Base-by-base conservation (phyloP, 176 grass and related monocot genomes). In the Tillandsia fasciculata region DNA sequence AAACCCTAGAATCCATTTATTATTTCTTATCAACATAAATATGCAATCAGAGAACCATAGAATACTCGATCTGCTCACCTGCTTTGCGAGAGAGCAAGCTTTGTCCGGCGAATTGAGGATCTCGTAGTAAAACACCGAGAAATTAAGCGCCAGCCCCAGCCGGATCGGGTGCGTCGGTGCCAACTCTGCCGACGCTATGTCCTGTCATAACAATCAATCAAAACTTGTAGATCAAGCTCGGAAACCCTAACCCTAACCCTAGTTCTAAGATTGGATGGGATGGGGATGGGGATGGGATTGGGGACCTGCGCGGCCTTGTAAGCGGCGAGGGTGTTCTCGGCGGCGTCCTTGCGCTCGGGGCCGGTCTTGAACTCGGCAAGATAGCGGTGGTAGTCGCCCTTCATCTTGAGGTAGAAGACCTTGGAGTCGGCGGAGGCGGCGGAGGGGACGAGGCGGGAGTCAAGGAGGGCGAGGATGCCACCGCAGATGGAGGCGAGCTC, bases 121-220 rank as follows among this genome's bases (percentile, higher is more conserved):
- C 89, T 97, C 93, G 65, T 97, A 97, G 83, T 90, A 97, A 82
- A 97, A 97, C 54, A 97, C 93, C 42, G 93, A 97, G 89, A 92
- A 90, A 83, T 97, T 97, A 52, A 97, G 86, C 28, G 93, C 92
- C 81, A 96, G 81, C 11, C 92, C 92, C 64, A 96, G 79, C 17
- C 92, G 83, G 75, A 96, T 96, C n/a, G 92, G 92, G 27, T 96
- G 92, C 24, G 92, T 96, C 23, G 92, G 85, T 13, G 92, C 52
- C 71, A 96, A 81, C 71, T 96, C 92, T 67, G 83, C 83, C 49
- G 80, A 64, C 33, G 92, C 92, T 64, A 92, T 85, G 64, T 96
- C 92, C 92, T 96, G 53, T 6, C 61, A 83, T 3, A 0, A 0
- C 29, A 0, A 33, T 14, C 18, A 14, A 64, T 20, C 22, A 15